Conservation (phyloP, 2,329 filamentous ascomycete genomes). For the Fusarium hostae region DNA sequence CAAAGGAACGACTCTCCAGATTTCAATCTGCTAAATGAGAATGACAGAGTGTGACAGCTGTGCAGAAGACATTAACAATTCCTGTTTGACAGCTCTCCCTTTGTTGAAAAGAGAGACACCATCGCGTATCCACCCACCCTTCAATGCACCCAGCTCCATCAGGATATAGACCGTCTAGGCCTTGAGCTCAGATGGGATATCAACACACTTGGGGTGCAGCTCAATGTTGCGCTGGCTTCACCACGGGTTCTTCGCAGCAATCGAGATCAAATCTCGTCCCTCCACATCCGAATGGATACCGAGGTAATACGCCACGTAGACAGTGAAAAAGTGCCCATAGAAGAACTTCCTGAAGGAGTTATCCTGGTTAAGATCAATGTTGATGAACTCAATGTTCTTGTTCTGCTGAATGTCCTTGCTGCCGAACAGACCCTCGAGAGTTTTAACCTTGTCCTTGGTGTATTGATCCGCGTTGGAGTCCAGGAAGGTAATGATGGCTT, state of each 20-base stretch:
- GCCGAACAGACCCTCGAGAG: background rate
- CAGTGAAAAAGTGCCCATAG: background rate
- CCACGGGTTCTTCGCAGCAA: background rate
- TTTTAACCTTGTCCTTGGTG: background rate
- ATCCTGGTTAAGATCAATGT: background rate
- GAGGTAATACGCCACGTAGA: background rate
- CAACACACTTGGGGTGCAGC: slow-evolving; percentile 4
- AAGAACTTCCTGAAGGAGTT: background rate
- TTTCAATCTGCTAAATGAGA: background rate
- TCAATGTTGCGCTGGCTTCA: slow-evolving; percentile 9
- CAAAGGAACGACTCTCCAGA: background rate
- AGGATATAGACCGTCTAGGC: background rate
- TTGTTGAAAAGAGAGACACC: background rate
- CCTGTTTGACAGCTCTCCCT: background rate
- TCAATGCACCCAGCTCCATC: background rate
- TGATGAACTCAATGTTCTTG: background rate
- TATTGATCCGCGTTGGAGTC: background rate
- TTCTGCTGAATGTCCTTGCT: background rate
- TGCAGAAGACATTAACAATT: background rate
- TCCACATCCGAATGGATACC: background rate
- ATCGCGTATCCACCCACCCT: background rate
- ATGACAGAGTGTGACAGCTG: background rate
- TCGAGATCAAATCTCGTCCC: slow-evolving; percentile 1
- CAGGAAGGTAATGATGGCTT: background rate
- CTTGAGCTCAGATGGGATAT: background rate